phyloP scores from a whole-genome alignment of 805 yeast species.

The Yueomyces sinensis region DNA sequence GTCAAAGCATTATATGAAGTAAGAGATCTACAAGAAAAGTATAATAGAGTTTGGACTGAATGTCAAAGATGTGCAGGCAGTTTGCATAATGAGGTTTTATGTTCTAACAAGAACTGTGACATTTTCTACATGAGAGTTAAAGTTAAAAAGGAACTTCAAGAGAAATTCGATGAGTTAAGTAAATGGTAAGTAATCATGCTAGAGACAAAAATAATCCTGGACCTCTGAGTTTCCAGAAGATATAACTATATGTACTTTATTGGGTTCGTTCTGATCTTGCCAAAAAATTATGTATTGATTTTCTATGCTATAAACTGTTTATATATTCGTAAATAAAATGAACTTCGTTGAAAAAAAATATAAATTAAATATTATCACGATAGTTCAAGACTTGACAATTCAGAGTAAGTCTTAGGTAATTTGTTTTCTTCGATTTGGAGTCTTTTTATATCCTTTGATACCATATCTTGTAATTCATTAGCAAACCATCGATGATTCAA shows the following conservation, averaged over 20 bases:
- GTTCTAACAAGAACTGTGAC: slow-evolving; percentile 94
- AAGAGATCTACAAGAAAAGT: slow-evolving; percentile 68
- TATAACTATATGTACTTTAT: too few relatives aligned
- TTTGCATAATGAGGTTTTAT: slow-evolving; percentile 86
- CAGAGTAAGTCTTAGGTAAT: slow-evolving; percentile 27
- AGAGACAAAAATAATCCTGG: too few relatives aligned
- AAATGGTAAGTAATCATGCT: slow-evolving; percentile 32
- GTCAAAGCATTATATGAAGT: slow-evolving; percentile 70
- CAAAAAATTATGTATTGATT: too few relatives aligned
- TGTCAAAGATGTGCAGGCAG: slow-evolving; percentile 97
- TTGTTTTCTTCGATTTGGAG: slow-evolving; percentile 19
- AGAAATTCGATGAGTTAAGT: slow-evolving; percentile 26
- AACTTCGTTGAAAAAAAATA: too few relatives aligned
- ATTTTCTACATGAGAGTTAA: slow-evolving; percentile 88
- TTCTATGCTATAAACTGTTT: too few relatives aligned
- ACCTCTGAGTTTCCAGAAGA: too few relatives aligned
- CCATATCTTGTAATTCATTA: slow-evolving; percentile 2
- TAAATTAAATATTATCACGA: too few relatives aligned
- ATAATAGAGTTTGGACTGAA: slow-evolving; percentile 90
- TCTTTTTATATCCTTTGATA: slow-evolving; percentile 11
- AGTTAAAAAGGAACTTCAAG: slow-evolving; percentile 29
- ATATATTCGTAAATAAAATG: too few relatives aligned
- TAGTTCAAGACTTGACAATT: slow-evolving; percentile 21
- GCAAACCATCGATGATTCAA: slow-evolving; percentile 78
- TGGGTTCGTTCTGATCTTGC: too few relatives aligned